Evolutionary conservation across 495 filamentous ascomycete genomes (phyloP), one percentile per base, ranked within the genome.

Genomic region (Endocarpon pusillum): DNA sequence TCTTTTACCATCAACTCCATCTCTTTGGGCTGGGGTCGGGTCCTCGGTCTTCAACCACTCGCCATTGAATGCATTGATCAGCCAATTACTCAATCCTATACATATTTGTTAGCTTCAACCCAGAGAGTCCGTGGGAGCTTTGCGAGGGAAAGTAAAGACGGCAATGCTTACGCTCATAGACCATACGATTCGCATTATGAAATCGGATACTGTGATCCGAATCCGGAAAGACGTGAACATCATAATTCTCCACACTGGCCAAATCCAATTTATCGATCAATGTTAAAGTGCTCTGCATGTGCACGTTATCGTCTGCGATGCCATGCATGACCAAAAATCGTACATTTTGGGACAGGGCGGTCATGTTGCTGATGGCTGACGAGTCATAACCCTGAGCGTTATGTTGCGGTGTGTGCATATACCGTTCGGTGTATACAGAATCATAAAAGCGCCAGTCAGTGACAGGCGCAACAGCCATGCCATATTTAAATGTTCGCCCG

Each of bases 371-470:
- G 44, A 97, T 78, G 19, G 72, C 69, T 14, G 79, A 66, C 42
- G 71, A 75, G 16, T 73, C 62, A 54, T 94, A 97, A 2, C 89
- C 86, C 0, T 52, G 46, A 1, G 60, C 62, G 46, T 94, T 94
- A 44, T 77, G 62, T 42, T 91, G 72, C 18, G 87, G 86, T 3
- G 76, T 93, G 41, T 82, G 78, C 86, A 94, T 94, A 51, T 93
- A 94, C 22, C 86, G 70, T 53, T 94, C 86, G 4, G 87, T 94
- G 55, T 94, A 94, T 40, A 94, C 80, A 17, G 80, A 86, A 49
- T 94, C 72, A 51, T 94, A 94, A 50, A 77, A 91, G 28, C 77
- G 64, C 91, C 91, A 97, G 51, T 97, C 85, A 1, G 91, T 97
- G 9, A 97, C 89, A 7, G 89, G 89, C 3, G 91, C 91, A 17